phyloP scores from a whole-genome alignment of 208 protist genomes.

The Leishmania tropica region DNA sequence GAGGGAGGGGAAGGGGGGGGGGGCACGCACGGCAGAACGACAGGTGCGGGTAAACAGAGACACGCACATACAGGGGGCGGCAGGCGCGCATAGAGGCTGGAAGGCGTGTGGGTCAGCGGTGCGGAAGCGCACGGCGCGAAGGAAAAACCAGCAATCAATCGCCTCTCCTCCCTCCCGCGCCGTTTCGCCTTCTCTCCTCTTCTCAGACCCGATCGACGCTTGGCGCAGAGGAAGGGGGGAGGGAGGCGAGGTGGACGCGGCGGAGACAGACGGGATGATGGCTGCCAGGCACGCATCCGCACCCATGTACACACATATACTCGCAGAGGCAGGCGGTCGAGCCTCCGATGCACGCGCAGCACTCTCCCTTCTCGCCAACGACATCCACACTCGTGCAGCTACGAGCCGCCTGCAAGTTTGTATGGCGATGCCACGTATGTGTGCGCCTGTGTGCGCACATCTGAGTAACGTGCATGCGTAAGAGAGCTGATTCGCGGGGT shows the following conservation, averaged over 20 bases:
- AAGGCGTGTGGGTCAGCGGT: too few species aligned
- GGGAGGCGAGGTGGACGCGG: background rate
- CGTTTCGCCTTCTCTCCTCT: background rate
- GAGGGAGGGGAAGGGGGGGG: background rate
- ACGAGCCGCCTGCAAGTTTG: background rate
- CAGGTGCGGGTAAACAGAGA: too few species aligned
- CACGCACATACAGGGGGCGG: too few species aligned
- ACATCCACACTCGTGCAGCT: background rate
- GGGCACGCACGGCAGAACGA: too few species aligned
- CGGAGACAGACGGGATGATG: background rate
- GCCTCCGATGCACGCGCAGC: background rate
- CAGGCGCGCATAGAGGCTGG: too few species aligned
- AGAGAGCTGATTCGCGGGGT: too few species aligned
- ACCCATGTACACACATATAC: background rate
- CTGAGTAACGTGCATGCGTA: background rate
- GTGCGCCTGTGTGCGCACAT: background rate
- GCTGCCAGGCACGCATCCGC: background rate
- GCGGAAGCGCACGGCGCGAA: too few species aligned
- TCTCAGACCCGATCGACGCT: background rate
- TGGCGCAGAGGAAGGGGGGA: background rate
- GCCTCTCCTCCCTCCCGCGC: background rate
- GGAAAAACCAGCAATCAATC: too few species aligned
- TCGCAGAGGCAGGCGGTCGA: background rate
- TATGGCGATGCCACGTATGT: background rate
- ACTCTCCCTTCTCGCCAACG: background rate